Evolutionary conservation across 2,329 filamentous ascomycete species (phyloP).

Genomic region (Dryadomyces sulphureus): DNA sequence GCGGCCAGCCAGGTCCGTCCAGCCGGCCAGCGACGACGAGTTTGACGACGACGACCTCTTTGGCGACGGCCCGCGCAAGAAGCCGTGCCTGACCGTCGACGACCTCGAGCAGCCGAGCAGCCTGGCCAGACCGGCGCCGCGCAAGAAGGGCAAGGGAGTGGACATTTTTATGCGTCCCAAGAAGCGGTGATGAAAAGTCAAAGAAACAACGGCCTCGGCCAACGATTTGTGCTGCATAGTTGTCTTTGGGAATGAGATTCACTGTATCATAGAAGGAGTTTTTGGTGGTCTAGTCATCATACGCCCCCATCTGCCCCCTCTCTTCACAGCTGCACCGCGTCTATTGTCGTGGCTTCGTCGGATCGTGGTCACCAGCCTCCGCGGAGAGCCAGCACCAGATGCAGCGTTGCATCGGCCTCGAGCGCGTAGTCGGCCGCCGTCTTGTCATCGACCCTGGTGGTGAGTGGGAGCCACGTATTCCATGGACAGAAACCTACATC

Average conservation of each 20-base stretch:
- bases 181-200: constrained; percentile 17
- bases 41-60: constrained; percentile 7
- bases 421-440: constrained; percentile 82
- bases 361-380: constrained; percentile 33
- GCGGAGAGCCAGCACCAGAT: constrained; percentile 86
- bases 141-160: constrained; percentile 28
- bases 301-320: too few relatives aligned
- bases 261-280: too few relatives aligned
- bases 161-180: constrained; percentile 37
- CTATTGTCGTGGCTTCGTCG: not conserved
- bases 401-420: constrained; percentile 81
- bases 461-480: not conserved
- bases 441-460: constrained; percentile 80
- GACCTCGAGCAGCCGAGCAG: constrained; percentile 5
- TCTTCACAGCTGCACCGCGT: too few relatives aligned
- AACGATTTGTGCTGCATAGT: too few relatives aligned
- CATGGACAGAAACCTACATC: constrained; percentile 46
- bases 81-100: constrained; percentile 5
- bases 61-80: constrained; percentile 7
- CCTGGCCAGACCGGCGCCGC: not conserved
- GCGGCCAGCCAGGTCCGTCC: not conserved
- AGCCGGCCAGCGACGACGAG: not conserved
- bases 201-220: too few relatives aligned
- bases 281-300: too few relatives aligned
- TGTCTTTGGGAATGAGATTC: too few relatives aligned